phyloP scores from a whole-genome alignment of 164 flowering plant species.

The Sedum album region DNA sequence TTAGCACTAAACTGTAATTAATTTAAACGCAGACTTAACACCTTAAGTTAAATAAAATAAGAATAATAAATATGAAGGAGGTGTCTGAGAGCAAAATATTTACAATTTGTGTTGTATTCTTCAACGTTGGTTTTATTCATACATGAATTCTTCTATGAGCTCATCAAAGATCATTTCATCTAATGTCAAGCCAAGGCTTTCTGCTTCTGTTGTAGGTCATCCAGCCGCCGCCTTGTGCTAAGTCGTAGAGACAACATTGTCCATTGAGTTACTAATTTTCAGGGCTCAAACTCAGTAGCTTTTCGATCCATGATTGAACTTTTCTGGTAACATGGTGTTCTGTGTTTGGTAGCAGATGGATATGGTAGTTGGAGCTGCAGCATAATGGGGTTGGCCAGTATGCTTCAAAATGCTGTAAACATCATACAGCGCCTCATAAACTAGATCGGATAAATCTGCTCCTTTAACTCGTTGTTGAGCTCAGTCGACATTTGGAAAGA shows the following conservation, averaged over 20 bases:
- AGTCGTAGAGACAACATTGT: neutral
- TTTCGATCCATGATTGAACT: neutral
- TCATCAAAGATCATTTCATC: slow-evolving; percentile 31
- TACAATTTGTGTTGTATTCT: too few species aligned
- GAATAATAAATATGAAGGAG: too few species aligned
- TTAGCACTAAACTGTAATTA: neutral
- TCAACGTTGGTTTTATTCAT: slow-evolving; percentile 9
- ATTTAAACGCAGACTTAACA: too few species aligned
- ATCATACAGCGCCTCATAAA: neutral
- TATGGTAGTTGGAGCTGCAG: neutral
- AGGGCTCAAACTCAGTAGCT: neutral
- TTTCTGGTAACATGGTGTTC: neutral
- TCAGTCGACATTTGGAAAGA: too few species aligned
- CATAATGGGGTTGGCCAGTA: slow-evolving; percentile 3
- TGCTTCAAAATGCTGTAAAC: neutral
- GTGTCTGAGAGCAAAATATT: too few species aligned
- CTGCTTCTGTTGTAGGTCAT: slow-evolving; percentile 23
- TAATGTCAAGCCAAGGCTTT: slow-evolving; percentile 25
- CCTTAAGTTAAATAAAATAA: too few species aligned
- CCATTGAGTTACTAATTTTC: neutral
- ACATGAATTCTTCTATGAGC: slow-evolving; percentile 20
- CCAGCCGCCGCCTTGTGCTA: slow-evolving; percentile 16
- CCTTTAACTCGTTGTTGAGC: neutral
- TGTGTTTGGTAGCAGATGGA: neutral
- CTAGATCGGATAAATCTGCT: neutral